phyloP scores from a whole-genome alignment of 257 asterid species.

The Voacanga thouarsii region DNA sequence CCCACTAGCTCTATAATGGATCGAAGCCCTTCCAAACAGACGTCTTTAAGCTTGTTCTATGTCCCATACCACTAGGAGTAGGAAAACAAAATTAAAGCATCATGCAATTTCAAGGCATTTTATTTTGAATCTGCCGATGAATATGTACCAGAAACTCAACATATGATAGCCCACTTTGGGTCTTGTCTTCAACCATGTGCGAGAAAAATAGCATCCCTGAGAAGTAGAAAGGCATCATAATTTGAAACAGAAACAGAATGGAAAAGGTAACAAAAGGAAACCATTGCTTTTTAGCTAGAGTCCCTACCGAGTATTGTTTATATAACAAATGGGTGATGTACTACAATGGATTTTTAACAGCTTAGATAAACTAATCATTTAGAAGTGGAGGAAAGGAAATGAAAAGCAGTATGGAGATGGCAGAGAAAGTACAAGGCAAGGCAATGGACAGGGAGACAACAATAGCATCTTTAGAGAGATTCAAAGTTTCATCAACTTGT shows the following conservation, averaged over 20 bases:
- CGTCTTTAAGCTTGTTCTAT: neutral
- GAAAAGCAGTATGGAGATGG: neutral
- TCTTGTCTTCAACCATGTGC: slow-evolving; percentile 85
- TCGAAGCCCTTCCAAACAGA: neutral
- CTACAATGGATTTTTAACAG: neutral
- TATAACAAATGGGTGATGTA: neutral
- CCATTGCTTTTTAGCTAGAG: neutral
- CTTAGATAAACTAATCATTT: neutral
- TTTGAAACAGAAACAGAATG: neutral
- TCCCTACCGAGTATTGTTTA: neutral
- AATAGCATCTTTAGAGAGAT: neutral
- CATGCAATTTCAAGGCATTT: slow-evolving; percentile 62
- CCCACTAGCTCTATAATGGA: neutral
- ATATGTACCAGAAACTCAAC: slow-evolving; percentile 88
- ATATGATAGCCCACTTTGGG: slow-evolving; percentile 66
- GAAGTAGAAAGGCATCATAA: neutral
- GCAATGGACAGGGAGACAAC: neutral
- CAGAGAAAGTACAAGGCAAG: too few relatives aligned
- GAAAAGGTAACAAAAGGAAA: neutral
- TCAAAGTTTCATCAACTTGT: neutral
- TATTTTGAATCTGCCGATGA: slow-evolving; percentile 90
- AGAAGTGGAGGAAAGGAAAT: neutral
- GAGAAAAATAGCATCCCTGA: slow-evolving; percentile 78
- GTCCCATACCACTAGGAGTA: neutral
- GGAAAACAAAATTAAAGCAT: slow-evolving; percentile 14